Evolutionary conservation across 2,329 filamentous ascomycete genomes (phyloP).

Genomic region (Albophoma yamanashiensis): DNA sequence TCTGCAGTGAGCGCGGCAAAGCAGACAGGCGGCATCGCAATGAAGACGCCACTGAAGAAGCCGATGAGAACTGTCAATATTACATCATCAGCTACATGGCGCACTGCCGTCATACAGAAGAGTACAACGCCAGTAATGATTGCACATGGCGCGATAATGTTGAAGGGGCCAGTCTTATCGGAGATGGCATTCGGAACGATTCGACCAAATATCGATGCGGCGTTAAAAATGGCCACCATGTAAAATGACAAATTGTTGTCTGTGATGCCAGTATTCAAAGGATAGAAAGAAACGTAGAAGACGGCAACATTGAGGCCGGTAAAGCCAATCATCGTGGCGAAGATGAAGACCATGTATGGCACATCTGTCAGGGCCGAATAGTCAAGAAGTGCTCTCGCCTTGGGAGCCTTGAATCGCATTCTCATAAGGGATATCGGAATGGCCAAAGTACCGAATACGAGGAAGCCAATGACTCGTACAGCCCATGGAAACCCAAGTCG

Average conservation of each 20-base stretch:
- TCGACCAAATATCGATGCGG: constrained; percentile 33
- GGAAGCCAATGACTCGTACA: constrained; percentile 16
- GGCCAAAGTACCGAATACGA: constrained; percentile 19
- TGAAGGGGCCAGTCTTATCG: constrained; percentile 23
- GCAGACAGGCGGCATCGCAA: constrained; percentile 27
- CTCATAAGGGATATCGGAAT: constrained; percentile 27
- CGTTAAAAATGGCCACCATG: constrained; percentile 34
- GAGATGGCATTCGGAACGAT: constrained; percentile 26
- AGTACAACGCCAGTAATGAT: constrained; percentile 18
- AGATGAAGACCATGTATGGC: constrained; percentile 7
- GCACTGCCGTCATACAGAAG: constrained; percentile 24
- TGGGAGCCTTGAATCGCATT: constrained; percentile 21
- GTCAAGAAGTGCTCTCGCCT: constrained; percentile 3
- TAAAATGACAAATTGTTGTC: constrained; percentile 25
- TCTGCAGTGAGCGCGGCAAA: constrained; percentile 28
- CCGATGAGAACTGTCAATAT: constrained; percentile 24
- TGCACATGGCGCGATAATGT: constrained; percentile 19
- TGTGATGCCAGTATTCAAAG: constrained; percentile 16
- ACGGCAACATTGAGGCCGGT: constrained; percentile 26
- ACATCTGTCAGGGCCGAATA: constrained; percentile 11
- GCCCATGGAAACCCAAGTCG: constrained; percentile 18
- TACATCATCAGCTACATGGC: constrained; percentile 20
- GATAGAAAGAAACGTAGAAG: constrained; percentile 29
- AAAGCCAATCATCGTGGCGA: constrained; percentile 23
- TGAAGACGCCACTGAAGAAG: constrained; percentile 31